Conservation (phyloP, 495 filamentous ascomycete species). For the Hypoxylon cercidicola region DNA sequence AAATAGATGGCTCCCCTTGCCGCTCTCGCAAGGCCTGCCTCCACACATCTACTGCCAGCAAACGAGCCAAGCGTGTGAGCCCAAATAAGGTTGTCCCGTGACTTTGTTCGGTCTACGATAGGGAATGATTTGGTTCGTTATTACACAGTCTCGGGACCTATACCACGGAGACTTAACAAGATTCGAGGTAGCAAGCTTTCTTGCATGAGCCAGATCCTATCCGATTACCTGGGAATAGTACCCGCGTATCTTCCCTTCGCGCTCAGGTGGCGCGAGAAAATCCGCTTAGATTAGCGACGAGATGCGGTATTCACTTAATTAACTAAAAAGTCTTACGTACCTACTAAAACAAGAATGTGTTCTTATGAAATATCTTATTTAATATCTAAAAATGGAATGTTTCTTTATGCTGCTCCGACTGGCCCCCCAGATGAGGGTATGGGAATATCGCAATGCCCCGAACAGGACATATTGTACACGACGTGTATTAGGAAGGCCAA, state of each 20-base stretch:
- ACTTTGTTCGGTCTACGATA: constrained; percentile 10
- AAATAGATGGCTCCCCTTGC: constrained; percentile 1
- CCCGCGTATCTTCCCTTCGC: neutral
- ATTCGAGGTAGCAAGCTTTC: neutral
- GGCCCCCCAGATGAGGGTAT: neutral
- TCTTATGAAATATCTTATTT: neutral
- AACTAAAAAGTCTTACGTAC: neutral
- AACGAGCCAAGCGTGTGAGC: constrained; percentile 15
- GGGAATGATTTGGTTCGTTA: neutral
- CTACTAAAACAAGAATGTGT: neutral
- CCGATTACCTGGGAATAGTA: constrained; percentile 1
- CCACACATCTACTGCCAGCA: constrained; percentile 8
- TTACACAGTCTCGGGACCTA: neutral
- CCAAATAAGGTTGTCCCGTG: constrained; percentile 11
- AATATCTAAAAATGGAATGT: neutral
- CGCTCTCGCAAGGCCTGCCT: constrained; percentile 7
- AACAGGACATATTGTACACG: too few species aligned
- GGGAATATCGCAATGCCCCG: constrained; percentile 20
- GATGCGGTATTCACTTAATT: neutral
- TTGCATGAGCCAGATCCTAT: neutral
- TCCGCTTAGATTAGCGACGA: neutral
- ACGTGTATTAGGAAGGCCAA: neutral
- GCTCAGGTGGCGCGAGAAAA: neutral
- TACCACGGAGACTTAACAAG: neutral
- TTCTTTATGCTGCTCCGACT: neutral